Percentiles rank a stretch among this genome's conserved stretches.
These are phyloP conservation scores for Physaria fendleri DNA, from an alignment of 345 rosid genomes.

Conservation along the genomic window DNA sequence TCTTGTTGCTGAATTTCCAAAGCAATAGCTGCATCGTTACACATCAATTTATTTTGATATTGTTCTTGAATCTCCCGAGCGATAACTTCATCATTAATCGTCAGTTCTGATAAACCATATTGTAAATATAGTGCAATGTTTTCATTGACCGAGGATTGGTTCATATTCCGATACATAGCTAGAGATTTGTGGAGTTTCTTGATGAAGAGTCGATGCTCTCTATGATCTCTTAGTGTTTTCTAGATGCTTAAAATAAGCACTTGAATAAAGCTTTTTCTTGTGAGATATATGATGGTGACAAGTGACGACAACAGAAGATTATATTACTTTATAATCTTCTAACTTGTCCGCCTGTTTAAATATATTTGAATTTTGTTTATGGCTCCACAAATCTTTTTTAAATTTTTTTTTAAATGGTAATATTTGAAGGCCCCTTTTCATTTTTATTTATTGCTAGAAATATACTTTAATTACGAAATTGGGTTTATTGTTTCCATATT, in stretches of 20 bases:
- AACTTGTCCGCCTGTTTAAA: not conserved
- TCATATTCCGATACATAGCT: constrained; percentile 3
- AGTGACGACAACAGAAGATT: not conserved
- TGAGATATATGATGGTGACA: not conserved
- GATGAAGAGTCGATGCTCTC: not conserved
- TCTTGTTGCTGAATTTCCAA: constrained; percentile 16
- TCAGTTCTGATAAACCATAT: constrained; percentile 4
- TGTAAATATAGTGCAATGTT: constrained; percentile 14
- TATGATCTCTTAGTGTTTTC: not conserved
- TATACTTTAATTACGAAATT: not conserved
- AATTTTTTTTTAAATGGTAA: constrained; percentile 3
- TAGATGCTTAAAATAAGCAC: not conserved
- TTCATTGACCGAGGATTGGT: constrained; percentile 11
- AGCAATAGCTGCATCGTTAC: constrained; percentile 12
- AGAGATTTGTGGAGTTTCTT: not conserved
- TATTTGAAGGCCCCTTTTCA: not conserved
- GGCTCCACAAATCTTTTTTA: constrained; percentile 4
- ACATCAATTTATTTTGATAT: not conserved
- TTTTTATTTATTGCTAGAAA: not conserved
- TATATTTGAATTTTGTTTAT: not conserved
- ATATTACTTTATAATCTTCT: not conserved
- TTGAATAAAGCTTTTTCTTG: not conserved
- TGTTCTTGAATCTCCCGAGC: constrained; percentile 5
- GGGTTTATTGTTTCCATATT: not conserved
- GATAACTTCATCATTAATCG: constrained; percentile 14